Conservation (phyloP, 1,284 basidiomycete genomes). For the Cryptococcus maquisensis region DNA sequence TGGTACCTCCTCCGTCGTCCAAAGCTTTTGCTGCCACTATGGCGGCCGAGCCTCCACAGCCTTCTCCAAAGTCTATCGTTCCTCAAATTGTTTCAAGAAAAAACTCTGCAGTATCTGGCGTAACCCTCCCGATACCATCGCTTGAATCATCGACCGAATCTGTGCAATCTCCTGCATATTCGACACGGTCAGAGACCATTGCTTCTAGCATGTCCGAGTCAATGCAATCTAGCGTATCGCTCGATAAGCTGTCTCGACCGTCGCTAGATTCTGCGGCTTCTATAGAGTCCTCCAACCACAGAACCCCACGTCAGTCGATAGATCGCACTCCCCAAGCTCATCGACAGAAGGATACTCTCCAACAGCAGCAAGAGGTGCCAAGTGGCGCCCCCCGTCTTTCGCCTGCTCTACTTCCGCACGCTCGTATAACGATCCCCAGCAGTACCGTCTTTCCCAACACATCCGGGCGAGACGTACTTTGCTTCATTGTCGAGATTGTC, state of each 20-base stretch:
- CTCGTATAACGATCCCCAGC: conserved; percentile 42
- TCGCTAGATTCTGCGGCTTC: neutral
- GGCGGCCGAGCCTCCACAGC: conserved; percentile 2
- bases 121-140: conserved; percentile 5
- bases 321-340: neutral
- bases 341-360: neutral
- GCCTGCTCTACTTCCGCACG: conserved; percentile 38
- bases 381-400: conserved; percentile 16
- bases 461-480: conserved; percentile 44
- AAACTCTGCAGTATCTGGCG: neutral
- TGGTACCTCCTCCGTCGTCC: conserved; percentile 19
- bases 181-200: neutral
- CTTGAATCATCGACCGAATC: conserved; percentile 2
- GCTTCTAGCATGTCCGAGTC: neutral
- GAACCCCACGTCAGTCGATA: neutral
- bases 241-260: neutral
- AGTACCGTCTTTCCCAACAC: conserved; percentile 44
- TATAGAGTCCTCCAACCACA: neutral
- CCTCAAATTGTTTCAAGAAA: neutral
- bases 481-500: conserved; percentile 43
- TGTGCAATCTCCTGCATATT: neutral
- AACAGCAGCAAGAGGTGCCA: neutral
- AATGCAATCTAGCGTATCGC: neutral
- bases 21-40: conserved; percentile 17
- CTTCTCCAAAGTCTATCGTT: neutral